These are phyloP conservation scores for Mediolabrus comicus DNA, from an alignment of 108 stramenopile genomes.

Conservation along the genomic window DNA sequence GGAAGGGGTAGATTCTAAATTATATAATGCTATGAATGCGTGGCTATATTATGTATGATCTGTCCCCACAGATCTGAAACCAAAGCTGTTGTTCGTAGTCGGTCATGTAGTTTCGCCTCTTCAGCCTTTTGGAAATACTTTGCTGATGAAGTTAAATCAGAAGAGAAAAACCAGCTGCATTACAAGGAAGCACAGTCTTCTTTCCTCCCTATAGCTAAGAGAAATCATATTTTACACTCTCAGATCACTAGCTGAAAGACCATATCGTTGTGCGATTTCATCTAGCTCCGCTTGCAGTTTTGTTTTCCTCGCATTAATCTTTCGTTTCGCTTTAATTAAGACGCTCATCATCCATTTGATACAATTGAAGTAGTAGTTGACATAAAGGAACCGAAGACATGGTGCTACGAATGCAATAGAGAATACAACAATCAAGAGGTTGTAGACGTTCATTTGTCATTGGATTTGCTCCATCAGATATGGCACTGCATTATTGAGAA, in stretches of 20 bases:
- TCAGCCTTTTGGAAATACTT: too few relatives aligned
- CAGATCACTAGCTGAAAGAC: conserved; percentile 3
- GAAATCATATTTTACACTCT: not conserved
- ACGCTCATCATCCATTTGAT: not conserved
- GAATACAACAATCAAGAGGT: conserved; percentile 24
- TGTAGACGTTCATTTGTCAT: conserved; percentile 32
- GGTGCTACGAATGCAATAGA: conserved; percentile 35
- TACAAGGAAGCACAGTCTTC: too few relatives aligned
- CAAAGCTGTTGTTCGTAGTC: too few relatives aligned
- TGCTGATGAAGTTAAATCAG: too few relatives aligned
- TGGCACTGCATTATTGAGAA: too few relatives aligned
- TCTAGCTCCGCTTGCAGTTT: conserved; percentile 26
- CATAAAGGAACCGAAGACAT: conserved; percentile 15
- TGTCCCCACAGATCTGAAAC: too few relatives aligned
- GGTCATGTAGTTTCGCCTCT: too few relatives aligned
- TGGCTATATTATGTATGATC: too few relatives aligned
- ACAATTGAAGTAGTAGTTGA: conserved; percentile 13
- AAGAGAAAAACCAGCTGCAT: too few relatives aligned
- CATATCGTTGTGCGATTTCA: conserved; percentile 20
- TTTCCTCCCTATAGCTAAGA: not conserved
- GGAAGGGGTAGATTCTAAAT: conserved; percentile 7
- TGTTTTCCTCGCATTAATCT: conserved; percentile 14
- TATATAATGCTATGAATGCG: not conserved
- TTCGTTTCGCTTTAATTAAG: conserved; percentile 9
- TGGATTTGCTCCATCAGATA: not conserved